Evolutionary conservation across 768 basidiomycete species (phyloP).

Genomic region (Suillus tomentosus): DNA sequence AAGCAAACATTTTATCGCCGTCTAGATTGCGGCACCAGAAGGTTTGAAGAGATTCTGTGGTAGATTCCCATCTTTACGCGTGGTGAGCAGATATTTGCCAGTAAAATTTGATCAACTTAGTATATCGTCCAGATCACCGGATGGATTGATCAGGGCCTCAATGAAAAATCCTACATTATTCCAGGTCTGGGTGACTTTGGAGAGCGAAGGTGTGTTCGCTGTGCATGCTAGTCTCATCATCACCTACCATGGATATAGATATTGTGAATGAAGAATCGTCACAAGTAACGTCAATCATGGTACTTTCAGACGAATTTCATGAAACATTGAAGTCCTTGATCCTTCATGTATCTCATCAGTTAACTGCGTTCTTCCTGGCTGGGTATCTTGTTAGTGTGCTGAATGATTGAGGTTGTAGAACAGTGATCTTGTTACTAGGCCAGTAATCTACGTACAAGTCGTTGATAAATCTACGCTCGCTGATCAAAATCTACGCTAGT

Average conservation of each 20-base stretch:
- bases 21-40: constrained; percentile 85
- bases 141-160: constrained; percentile 92
- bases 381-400: not conserved
- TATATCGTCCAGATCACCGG: constrained; percentile 71
- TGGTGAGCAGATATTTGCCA: not conserved
- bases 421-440: not conserved
- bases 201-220: constrained; percentile 65
- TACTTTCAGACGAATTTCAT: not conserved
- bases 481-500: not conserved
- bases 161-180: constrained; percentile 88
- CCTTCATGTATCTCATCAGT: not conserved
- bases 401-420: not conserved
- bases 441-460: not conserved
- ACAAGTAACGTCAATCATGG: not conserved
- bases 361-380: too few species aligned
- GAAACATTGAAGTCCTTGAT: not conserved
- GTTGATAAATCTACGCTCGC: not conserved
- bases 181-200: constrained; percentile 98
- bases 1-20: constrained; percentile 1
- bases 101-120: not conserved
- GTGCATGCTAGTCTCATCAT: not conserved
- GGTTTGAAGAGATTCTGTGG: constrained; percentile 87
- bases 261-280: constrained; percentile 3
- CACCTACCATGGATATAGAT: not conserved
- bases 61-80: constrained; percentile 39